phyloP scores from a whole-genome alignment of 768 basidiomycete species.

The Tubosaeta sp. region DNA sequence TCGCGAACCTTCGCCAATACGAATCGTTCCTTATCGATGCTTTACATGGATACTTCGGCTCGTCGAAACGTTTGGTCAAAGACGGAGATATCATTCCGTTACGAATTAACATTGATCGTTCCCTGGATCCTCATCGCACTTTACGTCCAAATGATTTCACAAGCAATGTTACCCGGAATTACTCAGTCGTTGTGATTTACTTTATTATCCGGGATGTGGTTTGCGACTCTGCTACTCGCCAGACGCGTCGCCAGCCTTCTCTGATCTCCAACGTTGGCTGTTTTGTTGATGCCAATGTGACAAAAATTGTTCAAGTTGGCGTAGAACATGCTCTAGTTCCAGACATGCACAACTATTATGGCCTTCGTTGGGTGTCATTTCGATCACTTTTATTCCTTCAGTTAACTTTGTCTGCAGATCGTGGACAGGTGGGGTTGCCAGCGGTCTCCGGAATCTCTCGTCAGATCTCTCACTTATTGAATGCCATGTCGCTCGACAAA shows the following conservation, averaged over 20 bases:
- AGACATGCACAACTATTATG: constrained; percentile 44
- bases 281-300: constrained; percentile 70
- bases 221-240: constrained; percentile 46
- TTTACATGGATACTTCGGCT: constrained; percentile 60
- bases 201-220: constrained; percentile 80
- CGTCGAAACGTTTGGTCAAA: constrained; percentile 54
- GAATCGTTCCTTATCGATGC: constrained; percentile 58
- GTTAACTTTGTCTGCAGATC: constrained; percentile 22
- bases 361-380: constrained; percentile 40
- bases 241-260: constrained; percentile 44
- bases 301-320: constrained; percentile 77
- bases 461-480: constrained; percentile 53
- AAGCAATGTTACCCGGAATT: neutral
- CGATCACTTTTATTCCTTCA: neutral
- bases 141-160: constrained; percentile 7
- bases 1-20: constrained; percentile 60
- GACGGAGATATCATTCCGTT: constrained; percentile 72
- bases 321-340: constrained; percentile 64
- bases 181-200: constrained; percentile 51
- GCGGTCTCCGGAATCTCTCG: constrained; percentile 32
- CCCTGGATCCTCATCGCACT: constrained; percentile 16
- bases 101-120: constrained; percentile 50
- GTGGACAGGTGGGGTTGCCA: neutral
- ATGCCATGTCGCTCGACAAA: constrained; percentile 53
- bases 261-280: constrained; percentile 75